phyloP scores from a whole-genome alignment of 2,329 filamentous ascomycete genomes.

The Venturia nashicola region DNA sequence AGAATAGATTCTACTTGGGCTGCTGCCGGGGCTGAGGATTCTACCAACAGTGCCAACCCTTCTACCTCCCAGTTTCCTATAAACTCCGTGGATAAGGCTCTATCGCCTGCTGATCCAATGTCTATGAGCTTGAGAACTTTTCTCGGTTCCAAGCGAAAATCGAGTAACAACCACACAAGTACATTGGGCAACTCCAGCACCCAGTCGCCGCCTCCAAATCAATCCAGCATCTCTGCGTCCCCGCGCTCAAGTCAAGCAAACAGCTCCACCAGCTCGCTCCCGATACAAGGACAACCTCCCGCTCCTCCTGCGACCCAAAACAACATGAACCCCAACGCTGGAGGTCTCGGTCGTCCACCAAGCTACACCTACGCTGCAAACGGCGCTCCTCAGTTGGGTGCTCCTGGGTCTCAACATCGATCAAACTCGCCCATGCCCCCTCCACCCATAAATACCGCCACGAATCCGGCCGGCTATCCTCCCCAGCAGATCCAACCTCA shows the following conservation, averaged over 20 bases:
- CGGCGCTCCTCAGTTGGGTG: slow-evolving; percentile 21
- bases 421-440: slow-evolving; percentile 41
- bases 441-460: slow-evolving; percentile 43
- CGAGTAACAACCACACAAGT: not conserved
- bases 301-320: not conserved
- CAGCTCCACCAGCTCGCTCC: slow-evolving; percentile 10
- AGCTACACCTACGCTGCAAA: slow-evolving; percentile 46
- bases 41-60: not conserved
- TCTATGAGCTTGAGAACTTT: slow-evolving; percentile 2
- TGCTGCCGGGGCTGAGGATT: not conserved
- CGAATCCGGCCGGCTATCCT: slow-evolving; percentile 33
- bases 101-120: not conserved
- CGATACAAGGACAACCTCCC: not conserved
- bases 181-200: not conserved
- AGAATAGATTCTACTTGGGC: not conserved
- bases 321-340: slow-evolving; percentile 40
- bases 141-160: slow-evolving; percentile 10
- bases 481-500: slow-evolving; percentile 24
- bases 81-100: not conserved
- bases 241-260: slow-evolving; percentile 7
- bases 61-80: slow-evolving; percentile 1
- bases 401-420: slow-evolving; percentile 27
- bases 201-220: not conserved
- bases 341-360: slow-evolving; percentile 43
- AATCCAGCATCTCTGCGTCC: slow-evolving; percentile 4